Evolutionary conservation across 306 rosid genomes (phyloP), one percentile per base, ranked within the genome.

Genomic region (Rosa multiflora): DNA sequence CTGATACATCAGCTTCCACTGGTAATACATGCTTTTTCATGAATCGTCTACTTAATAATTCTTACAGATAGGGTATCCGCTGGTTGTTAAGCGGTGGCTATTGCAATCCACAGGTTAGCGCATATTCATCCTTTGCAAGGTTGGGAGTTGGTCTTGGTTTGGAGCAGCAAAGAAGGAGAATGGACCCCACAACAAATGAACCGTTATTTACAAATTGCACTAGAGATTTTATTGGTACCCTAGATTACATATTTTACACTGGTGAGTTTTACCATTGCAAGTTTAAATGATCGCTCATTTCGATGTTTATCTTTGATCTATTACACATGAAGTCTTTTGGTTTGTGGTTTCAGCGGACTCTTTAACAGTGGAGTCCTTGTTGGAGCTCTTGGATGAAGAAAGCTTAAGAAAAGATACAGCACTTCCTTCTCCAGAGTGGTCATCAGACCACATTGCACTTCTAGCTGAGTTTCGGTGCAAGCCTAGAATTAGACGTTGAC

Each of bases 371-470:
- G 99, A 90, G 75, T 89, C 97, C 70, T 88, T 95, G 44, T 83
- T 95, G 90, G 99, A 95, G 90, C 91, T 95, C 85, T 81, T 95
- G 88, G 99, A 95, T 52, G 99, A 93, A 89, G 97, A 91, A 77
- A 90, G 94, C 84, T 90, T 95, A 88, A 91, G 97, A 90, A 95
- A 93, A 86, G 97, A 93, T 86, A 93, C 99, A 32, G 99, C 98
- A 26, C 98, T 95, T 87, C 99, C 99, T 83, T 95, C 99, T 61
- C 99, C 98, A 44, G 97, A 90, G 86, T 95, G 99, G 99, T 93
- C 99, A 84, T 95, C 99, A 10, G 97, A 95, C 91, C 99, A 95
- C 80, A 90, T 91, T 76, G 99, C 99, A 63, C 96, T 95, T 76
- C 88, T 95, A 78, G 99, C 96, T 4, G 98, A 90, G 83, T 93